Evolutionary conservation across 2,329 filamentous ascomycete species (phyloP), one percentile per base, ranked within the genome.

Genomic region (Trichophyton benhamiae): DNA sequence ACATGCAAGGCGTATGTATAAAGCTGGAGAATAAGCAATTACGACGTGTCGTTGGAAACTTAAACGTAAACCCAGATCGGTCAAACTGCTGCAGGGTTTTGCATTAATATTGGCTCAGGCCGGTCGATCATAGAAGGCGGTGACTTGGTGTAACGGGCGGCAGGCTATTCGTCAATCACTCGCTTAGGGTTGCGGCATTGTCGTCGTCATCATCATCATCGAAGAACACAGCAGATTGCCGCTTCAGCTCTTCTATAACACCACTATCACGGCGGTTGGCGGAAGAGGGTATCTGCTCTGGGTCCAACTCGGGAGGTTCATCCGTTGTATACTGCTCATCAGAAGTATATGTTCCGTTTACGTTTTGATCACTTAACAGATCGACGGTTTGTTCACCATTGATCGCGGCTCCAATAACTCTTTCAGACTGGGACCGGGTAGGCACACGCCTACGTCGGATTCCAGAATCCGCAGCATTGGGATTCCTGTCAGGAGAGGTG

Each of bases 221-320:
- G 66, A 77, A 79, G 62, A 79, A 77, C 5, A 79, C 76, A 22
- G 77, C 74, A 20, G 75, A 76, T 64, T 79, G 77, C 49, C 77
- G 71, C 42, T 72, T 69, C 64, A 79, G 70, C 64, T 79, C 77
- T 64, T 78, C 72, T 48, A 79, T 65, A 20, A 78, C 66, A 36
- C 52, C 27, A 38, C 66, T 72, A 58, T 68, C 67, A 49, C 70
- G 73, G 13, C 69, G 67, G 38, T 66, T 67, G 33, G 66, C 61
- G 25, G 63, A 63, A 20, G 68, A 66, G 57, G 66, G 63, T 42
- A 22, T 42, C 11, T 20, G 58, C 20, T 49, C 11, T 38, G 44
- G n/a, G 11, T 33, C 41, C 55, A 27, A 11, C 9, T 36, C 58
- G 11, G 27, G 17, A 20, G 33, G 11, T 7, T 49, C 41, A 22